Evolutionary conservation across 371 early-diverging fungal species (phyloP).

Genomic region (Globomyces sp.): DNA sequence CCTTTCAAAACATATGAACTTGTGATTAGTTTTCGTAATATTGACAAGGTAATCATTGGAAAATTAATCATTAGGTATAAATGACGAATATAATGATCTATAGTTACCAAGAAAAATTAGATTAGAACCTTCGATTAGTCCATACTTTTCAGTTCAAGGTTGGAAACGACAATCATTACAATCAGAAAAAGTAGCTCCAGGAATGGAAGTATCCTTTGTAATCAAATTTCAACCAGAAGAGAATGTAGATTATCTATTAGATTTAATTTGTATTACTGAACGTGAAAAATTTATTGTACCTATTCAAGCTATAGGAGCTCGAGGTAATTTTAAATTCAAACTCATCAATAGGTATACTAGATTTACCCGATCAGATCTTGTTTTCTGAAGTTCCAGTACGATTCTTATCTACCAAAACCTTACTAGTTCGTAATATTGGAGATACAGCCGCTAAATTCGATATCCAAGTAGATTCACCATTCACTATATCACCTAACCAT

Average conservation of each 20-base stretch:
- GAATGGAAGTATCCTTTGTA: slow-evolving; percentile 52
- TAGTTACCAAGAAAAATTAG: slow-evolving; percentile 47
- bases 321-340: slow-evolving; percentile 34
- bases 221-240: slow-evolving; percentile 53
- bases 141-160: slow-evolving; percentile 43
- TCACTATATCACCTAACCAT: slow-evolving; percentile 29
- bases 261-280: slow-evolving; percentile 55
- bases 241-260: slow-evolving; percentile 40
- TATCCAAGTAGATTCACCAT: slow-evolving; percentile 32
- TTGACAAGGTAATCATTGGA: slow-evolving; percentile 45
- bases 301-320: slow-evolving; percentile 46
- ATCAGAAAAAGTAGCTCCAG: slow-evolving; percentile 52
- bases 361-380: slow-evolving; percentile 49
- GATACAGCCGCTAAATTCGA: slow-evolving; percentile 40
- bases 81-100: no score
- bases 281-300: slow-evolving; percentile 58
- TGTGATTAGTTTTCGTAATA: slow-evolving; percentile 49
- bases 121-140: slow-evolving; percentile 45
- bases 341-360: slow-evolving; percentile 39
- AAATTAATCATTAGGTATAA: neutral
- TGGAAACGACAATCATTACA: slow-evolving; percentile 36
- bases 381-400: slow-evolving; percentile 48
- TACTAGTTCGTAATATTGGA: slow-evolving; percentile 56
- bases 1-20: slow-evolving; percentile 53
- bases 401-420: slow-evolving; percentile 29